These are phyloP conservation scores for Dimocarpus longan DNA, from an alignment of 345 rosid species.

Conservation along the genomic window DNA sequence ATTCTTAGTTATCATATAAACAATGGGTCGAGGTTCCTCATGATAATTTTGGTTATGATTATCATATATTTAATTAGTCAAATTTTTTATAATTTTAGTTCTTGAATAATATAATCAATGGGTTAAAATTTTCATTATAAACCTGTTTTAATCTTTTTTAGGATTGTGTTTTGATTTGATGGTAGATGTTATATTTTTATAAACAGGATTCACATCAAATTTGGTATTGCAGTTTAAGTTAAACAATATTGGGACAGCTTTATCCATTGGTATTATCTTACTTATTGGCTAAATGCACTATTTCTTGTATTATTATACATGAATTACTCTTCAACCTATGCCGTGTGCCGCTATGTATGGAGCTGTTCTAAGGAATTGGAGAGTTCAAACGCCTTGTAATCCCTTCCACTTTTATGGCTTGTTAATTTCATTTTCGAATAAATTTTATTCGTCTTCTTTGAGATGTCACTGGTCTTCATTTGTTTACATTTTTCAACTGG, in stretches of 20 bases:
- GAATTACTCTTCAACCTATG: slow-evolving; percentile 49
- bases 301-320: slow-evolving; percentile 55
- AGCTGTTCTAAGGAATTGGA: slow-evolving; percentile 46
- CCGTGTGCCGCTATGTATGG: slow-evolving; percentile 42
- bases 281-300: slow-evolving; percentile 57
- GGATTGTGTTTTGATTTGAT: no score
- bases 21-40: no score
- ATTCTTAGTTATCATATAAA: no score
- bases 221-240: slow-evolving; percentile 48
- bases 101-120: no score
- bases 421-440: slow-evolving; percentile 36
- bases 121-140: no score
- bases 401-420: slow-evolving; percentile 72
- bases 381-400: slow-evolving; percentile 68
- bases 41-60: no score
- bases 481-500: neutral
- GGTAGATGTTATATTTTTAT: no score
- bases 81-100: no score
- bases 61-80: no score
- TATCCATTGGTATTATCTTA: slow-evolving; percentile 44
- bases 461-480: neutral
- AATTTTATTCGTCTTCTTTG: neutral
- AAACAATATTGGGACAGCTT: slow-evolving; percentile 51
- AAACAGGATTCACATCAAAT: no score
- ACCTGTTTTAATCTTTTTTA: no score